Conservation (phyloP, 371 early-diverging fungal species). For the Haplosporangium sp. region DNA sequence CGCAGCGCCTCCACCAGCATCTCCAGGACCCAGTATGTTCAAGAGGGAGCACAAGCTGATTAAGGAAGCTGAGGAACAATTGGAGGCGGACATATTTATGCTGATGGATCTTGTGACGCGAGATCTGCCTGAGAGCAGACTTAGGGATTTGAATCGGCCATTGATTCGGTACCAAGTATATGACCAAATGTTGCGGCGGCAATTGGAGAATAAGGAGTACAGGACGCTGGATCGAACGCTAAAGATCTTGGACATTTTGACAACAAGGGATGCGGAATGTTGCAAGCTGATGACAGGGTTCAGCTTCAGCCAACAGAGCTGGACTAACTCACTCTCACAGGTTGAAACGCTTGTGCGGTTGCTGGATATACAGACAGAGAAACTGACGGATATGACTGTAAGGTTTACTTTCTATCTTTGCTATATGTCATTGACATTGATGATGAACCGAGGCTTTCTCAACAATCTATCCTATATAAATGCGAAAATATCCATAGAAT, state of each 20-base stretch:
- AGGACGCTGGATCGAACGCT: conserved; percentile 13
- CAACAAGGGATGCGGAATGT: conserved; percentile 19
- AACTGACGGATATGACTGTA: conserved; percentile 18
- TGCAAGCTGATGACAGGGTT: conserved; percentile 30
- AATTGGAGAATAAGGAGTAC: conserved; percentile 3
- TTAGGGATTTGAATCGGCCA: conserved; percentile 3
- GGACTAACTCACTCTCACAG: conserved; percentile 16
- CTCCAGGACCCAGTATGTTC: neutral
- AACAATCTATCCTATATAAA: neutral
- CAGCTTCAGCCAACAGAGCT: conserved; percentile 18
- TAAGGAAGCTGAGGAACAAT: conserved; percentile 21
- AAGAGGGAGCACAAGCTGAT: neutral
- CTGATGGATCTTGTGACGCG: conserved; percentile 15
- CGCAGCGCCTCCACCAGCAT: neutral
- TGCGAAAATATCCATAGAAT: conserved; percentile 11
- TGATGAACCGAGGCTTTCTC: neutral
- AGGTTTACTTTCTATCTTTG: neutral
- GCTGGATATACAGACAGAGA: conserved; percentile 11
- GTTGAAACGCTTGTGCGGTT: conserved; percentile 20
- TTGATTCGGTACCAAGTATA: conserved; percentile 25
- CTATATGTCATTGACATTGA: neutral
- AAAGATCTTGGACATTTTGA: conserved; percentile 17
- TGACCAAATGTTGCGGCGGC: conserved; percentile 11
- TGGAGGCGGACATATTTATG: conserved; percentile 24
- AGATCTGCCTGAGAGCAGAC: conserved; percentile 13